phyloP scores from a whole-genome alignment of 208 protist genomes.

The Sergeia podlipaevii region DNA sequence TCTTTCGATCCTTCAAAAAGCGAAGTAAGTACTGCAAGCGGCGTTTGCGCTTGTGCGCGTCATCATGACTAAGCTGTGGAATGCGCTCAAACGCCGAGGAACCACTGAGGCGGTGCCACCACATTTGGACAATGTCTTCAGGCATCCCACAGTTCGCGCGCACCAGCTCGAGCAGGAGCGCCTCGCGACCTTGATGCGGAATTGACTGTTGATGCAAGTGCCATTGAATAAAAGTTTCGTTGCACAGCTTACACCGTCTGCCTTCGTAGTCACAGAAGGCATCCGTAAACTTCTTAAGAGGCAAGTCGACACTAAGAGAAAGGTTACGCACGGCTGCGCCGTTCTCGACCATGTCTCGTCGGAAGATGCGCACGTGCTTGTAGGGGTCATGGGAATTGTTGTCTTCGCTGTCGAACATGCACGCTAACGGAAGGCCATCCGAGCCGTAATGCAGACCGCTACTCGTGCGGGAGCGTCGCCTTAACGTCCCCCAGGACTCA shows the following conservation, averaged over 20 bases:
- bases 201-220: slow-evolving; percentile 53
- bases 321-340: slow-evolving; percentile 9
- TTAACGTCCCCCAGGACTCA: too few species aligned
- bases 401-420: too few species aligned
- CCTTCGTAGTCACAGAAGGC: slow-evolving; percentile 76
- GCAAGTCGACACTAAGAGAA: slow-evolving; percentile 58
- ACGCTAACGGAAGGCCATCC: slow-evolving; percentile 10
- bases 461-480: background rate
- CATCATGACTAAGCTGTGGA: slow-evolving; percentile 57
- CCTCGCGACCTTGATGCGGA: slow-evolving; percentile 70
- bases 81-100: slow-evolving; percentile 54
- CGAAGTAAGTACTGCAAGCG: slow-evolving; percentile 75
- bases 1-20: slow-evolving; percentile 66
- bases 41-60: slow-evolving; percentile 64
- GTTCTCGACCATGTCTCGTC: slow-evolving; percentile 57
- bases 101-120: slow-evolving; percentile 59
- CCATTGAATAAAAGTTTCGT: slow-evolving; percentile 80
- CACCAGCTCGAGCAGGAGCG: slow-evolving; percentile 75
- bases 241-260: slow-evolving; percentile 85
- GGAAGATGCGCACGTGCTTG: slow-evolving; percentile 40
- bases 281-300: slow-evolving; percentile 60
- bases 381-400: slow-evolving; percentile 29
- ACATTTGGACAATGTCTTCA: slow-evolving; percentile 69
- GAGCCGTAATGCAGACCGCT: background rate
- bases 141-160: slow-evolving; percentile 78